Evolutionary conservation across 2,329 filamentous ascomycete species (phyloP).

Genomic region (Colletotrichum sojae): DNA sequence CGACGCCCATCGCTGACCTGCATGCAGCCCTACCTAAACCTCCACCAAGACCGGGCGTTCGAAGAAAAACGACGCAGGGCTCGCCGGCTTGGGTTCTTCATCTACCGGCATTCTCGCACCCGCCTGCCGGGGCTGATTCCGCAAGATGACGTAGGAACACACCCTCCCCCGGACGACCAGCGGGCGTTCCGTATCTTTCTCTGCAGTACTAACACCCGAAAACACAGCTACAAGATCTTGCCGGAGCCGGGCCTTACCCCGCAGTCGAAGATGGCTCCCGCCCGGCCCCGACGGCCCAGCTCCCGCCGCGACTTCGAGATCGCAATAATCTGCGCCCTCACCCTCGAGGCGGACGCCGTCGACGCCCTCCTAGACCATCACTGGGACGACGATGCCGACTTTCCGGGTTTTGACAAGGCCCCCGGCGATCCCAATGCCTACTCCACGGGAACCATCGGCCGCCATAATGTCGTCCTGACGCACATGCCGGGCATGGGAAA

Average conservation of each 20-base stretch:
- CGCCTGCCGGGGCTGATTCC: not conserved
- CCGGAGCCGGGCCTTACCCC: not conserved
- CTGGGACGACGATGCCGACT: conserved; percentile 37
- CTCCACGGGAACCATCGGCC: conserved; percentile 43
- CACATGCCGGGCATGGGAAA: conserved; percentile 49
- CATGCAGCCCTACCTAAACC: no score
- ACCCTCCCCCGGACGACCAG: not conserved
- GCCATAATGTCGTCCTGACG: conserved; percentile 49
- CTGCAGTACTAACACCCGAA: not conserved
- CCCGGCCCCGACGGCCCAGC: not conserved
- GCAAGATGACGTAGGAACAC: not conserved
- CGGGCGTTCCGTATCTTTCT: not conserved
- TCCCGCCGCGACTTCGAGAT: conserved; percentile 5
- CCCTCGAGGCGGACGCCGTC: conserved; percentile 43
- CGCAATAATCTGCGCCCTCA: conserved; percentile 29
- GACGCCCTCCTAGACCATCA: conserved; percentile 40
- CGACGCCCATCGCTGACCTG: no score
- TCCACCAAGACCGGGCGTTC: no score
- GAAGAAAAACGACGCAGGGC: no score
- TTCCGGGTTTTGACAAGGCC: conserved; percentile 43
- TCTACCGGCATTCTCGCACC: not conserved
- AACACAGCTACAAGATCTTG: not conserved
- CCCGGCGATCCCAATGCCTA: conserved; percentile 49
- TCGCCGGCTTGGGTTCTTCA: no score
- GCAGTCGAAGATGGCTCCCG: not conserved